Conservation (phyloP, 2,329 filamentous ascomycete species). For the Graphium sp. region DNA sequence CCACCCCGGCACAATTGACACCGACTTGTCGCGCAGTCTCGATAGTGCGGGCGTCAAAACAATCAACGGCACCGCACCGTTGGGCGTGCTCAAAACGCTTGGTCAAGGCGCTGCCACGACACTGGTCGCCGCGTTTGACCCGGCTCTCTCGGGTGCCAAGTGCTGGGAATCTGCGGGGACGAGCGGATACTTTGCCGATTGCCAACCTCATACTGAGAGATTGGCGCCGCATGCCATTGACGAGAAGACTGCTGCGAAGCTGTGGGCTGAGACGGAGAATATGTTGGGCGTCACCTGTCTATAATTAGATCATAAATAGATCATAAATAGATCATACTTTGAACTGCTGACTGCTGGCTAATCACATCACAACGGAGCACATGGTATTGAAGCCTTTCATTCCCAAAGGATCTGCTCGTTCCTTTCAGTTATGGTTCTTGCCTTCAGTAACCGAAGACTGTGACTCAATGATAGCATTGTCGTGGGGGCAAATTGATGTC, state of each 20-base stretch:
- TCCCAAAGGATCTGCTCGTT: too few species aligned
- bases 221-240: constrained; percentile 5
- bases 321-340: too few species aligned
- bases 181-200: constrained; percentile 7
- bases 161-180: too few species aligned
- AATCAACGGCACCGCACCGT: background rate
- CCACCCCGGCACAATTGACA: constrained; percentile 8
- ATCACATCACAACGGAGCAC: too few species aligned
- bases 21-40: constrained; percentile 4
- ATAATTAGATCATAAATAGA: too few species aligned
- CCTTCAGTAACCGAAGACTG: too few species aligned
- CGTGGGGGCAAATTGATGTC: too few species aligned
- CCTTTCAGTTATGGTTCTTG: too few species aligned
- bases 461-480: too few species aligned
- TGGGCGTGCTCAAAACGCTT: constrained; percentile 2
- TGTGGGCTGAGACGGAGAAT: constrained; percentile 8
- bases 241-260: constrained; percentile 3
- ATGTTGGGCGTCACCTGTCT: constrained; percentile 4
- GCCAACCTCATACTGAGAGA: constrained; percentile 4
- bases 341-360: too few species aligned
- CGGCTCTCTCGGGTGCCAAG: too few species aligned
- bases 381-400: too few species aligned
- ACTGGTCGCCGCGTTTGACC: constrained; percentile 8
- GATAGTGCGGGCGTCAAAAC: constrained; percentile 1
- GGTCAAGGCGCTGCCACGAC: constrained; percentile 7